Base-by-base conservation (phyloP, 108 stramenopile genomes). In the Nitzschia inconspicua region DNA sequence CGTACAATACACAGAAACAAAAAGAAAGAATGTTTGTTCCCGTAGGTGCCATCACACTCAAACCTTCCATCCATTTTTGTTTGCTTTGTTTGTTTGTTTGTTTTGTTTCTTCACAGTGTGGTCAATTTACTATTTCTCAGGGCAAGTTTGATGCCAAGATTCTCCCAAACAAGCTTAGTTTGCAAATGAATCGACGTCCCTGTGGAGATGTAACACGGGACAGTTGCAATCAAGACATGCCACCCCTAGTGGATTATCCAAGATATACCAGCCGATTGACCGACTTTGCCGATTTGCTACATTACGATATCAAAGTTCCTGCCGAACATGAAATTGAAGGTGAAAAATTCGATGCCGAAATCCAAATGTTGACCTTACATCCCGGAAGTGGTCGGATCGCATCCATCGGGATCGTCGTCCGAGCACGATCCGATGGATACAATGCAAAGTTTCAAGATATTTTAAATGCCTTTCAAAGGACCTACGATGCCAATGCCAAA, bases 311-410 rank as follows among this genome's bases (percentile, higher is more conserved):
- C 11, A 39, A 39, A 39, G 37, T 39, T 39, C 37, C 37, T 11
- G 37, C 14, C 11, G 37, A 39, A 39, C 37, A 39, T 39, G n/a
- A 11, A 14, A 39, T 39, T 39, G 37, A 39, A 39, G 79, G 37
- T 14, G 37, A 39, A 39, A n/a, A 39, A 39, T 39, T 39, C 37
- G 37, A 39, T 39, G 37, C 37, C 14, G 37, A 39, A n/a, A 39
- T 39, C n/a, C 37, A 39, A 39, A 39, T 39, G 37, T 14, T 39
- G 37, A 11, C 11, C n/a, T 14, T 14, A 39, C 37, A 39, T 39
- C n/a, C n/a, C n/a, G n/a, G n/a, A n/a, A n/a, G n/a, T n/a, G 37
- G 14, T 14, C 37, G 37, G 37, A n/a, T 39, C 11, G 11, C 37
- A 11, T 39, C 37, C 14, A 39, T 39, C n/a, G 37, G 37, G 11